Evolutionary conservation across 345 rosid genomes (phyloP).

Genomic region (Eucalyptus regnans): DNA sequence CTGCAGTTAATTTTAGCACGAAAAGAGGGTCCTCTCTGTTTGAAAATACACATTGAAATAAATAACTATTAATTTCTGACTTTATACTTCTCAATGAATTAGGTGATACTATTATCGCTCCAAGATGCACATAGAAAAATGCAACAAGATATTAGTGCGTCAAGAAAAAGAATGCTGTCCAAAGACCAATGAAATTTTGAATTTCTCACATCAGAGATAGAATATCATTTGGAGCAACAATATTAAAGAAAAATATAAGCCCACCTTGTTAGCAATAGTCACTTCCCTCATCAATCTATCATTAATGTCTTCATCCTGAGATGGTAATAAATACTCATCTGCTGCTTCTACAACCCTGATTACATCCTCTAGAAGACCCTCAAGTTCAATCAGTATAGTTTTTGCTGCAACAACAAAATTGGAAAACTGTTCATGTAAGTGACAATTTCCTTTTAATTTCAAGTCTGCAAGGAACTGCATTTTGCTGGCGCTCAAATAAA

Average conservation of each 20-base stretch:
- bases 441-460: background rate
- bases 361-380: constrained; percentile 35
- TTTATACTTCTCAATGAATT: background rate
- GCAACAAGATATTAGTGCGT: background rate
- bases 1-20: background rate
- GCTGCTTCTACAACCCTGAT: constrained; percentile 19
- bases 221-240: background rate
- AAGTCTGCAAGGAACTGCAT: background rate
- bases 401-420: constrained; percentile 28
- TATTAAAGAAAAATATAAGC: background rate
- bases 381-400: constrained; percentile 39
- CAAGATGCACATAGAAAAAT: background rate
- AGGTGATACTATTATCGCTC: background rate
- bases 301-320: constrained; percentile 4
- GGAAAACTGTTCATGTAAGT: background rate
- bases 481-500: background rate
- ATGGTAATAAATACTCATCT: constrained; percentile 5
- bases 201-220: background rate
- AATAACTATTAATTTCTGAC: background rate
- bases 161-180: background rate
- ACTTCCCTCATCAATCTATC: constrained; percentile 10
- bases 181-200: background rate
- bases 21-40: background rate
- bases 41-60: background rate
- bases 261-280: constrained; percentile 24